Evolutionary conservation across 2,329 filamentous ascomycete species (phyloP), one percentile per base, ranked within the genome.

Genomic region (Penicillium sp.): DNA sequence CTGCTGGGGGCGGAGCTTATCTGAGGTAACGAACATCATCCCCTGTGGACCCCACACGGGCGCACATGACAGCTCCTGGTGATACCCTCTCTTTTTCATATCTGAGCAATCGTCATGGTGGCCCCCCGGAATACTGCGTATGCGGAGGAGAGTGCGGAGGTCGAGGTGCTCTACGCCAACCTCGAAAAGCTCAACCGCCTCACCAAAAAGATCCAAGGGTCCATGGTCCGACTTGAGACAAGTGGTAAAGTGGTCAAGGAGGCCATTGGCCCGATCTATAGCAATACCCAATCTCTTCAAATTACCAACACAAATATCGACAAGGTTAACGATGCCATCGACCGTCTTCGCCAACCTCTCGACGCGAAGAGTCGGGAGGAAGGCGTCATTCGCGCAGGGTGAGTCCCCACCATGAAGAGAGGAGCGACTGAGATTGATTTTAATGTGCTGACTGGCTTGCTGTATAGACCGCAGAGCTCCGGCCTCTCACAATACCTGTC

Each of bases 151-250:
- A 85, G 84, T 70, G 86, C 86, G 7, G 86, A 88, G 74, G 86
- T 88, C 43, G 85, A 88, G 72, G 85, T 88, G 53, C 75, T 88
- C 24, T 84, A 83, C 63, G 85, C 86, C 55, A 87, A 87, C 64
- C 86, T 98, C 60, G 91, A 96, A 67, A 98, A 96, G 83, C 96
- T 96, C 66, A 89, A 92, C 58, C 87, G 91, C 70, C 84, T 98
- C 72, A 96, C 92, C 31, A 96, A 95, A 80, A 96, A 96, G 81
- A 97, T 99, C 55, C 90, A 96, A 75, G 89, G 90, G 27, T 96
- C 91, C 51, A 83, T 97, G 65, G 85, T 87, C 37, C 85, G 93
- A 55, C 82, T 99, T 33, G 92, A 98, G 68, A 86, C 88, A 37
- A 96, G 91, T 52, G 95, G 93, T 19, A 91, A 92, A 76, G 93